Conservation (phyloP, 2,329 filamentous ascomycete species). For the Plenodomus lindquistii region DNA sequence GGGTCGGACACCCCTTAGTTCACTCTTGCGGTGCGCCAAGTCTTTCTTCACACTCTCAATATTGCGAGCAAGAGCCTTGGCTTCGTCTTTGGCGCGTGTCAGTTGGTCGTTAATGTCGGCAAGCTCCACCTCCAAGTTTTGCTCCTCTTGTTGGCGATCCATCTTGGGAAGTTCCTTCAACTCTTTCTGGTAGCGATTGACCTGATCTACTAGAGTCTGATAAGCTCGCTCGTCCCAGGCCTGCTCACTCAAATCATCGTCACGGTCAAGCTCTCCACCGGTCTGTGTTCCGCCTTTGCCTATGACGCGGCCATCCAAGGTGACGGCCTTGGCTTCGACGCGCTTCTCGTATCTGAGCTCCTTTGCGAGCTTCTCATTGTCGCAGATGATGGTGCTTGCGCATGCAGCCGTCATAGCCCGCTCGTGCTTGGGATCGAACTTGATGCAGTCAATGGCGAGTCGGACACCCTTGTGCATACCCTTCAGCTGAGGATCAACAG, state of each 20-base stretch:
- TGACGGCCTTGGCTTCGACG: slow-evolving; percentile 91
- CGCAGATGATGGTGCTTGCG: slow-evolving; percentile 92
- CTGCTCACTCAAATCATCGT: slow-evolving; percentile 71
- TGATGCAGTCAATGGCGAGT: slow-evolving; percentile 92
- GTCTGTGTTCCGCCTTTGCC: slow-evolving; percentile 97
- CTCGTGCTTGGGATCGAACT: slow-evolving; percentile 86
- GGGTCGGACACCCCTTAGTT: slow-evolving; percentile 75
- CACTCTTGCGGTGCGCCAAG: slow-evolving; percentile 70
- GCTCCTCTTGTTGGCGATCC: slow-evolving; percentile 77
- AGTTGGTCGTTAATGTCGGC: slow-evolving; percentile 78
- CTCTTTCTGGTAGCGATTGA: slow-evolving; percentile 75
- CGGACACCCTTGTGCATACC: slow-evolving; percentile 81
- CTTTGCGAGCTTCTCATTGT: slow-evolving; percentile 83
- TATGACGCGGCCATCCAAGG: slow-evolving; percentile 92
- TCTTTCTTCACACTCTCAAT: slow-evolving; percentile 82
- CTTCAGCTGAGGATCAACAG: slow-evolving; percentile 87
- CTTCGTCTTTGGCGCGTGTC: slow-evolving; percentile 71
- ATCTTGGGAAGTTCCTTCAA: slow-evolving; percentile 78
- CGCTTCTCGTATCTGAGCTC: slow-evolving; percentile 83
- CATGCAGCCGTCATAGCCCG: slow-evolving; percentile 95
- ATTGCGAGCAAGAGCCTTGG: slow-evolving; percentile 79
- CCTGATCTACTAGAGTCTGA: slow-evolving; percentile 77
- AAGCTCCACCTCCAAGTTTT: slow-evolving; percentile 78
- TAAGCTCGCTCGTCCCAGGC: slow-evolving; percentile 90
- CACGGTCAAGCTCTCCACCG: slow-evolving; percentile 74